Base-by-base conservation (phyloP, 352 stramenopile genomes). In the Phytophthora agathidicida region DNA sequence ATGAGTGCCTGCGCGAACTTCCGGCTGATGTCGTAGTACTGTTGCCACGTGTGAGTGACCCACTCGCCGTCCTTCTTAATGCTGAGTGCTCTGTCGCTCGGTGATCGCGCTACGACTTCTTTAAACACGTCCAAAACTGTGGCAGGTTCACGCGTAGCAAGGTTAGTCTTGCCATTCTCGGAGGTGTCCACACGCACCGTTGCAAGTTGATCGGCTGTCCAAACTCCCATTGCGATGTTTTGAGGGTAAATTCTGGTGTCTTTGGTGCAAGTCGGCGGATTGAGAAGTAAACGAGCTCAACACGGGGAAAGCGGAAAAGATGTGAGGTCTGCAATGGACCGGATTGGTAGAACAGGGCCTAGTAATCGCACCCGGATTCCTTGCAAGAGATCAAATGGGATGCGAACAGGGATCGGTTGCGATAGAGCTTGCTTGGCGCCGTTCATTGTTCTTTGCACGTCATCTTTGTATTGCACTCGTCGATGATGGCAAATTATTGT, bases 1-100 rank as follows among this genome's bases (percentile, higher is more conserved):
- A 96, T 86, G 48, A 96, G 68, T 16, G 86, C 67, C 53, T 88
- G 88, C 42, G 78, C 88, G 42, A 96, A 93, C 24, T 65, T 57
- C 35, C 77, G 59, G 36, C 70, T 81, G 50, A 76, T 75, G n/a
- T 76, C 60, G 45, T 85, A 89, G 76, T 96, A 96, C 58, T 96
- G 63, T 36, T 77, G 68, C 78, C 78, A 91, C 17, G 81, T 78
- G 51, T 88, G 75, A 16, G 65, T 54, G 50, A 69, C 64, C 81
- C 81, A 91, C 37, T 75, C 58, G 53, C 51, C 77, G 48, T 63
- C 22, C 31, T 67, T 66, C 56, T 75, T 71, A 59, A 75, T 68
- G 44, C 71, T 74, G 13, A 86, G 72, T 13, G 77, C 73, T 60
- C 57, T 48, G 23, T 42, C 55, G 19, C 68, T 62, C 0, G 61